These are phyloP conservation scores for Exophiala calicioides DNA, from an alignment of 2,329 filamentous ascomycete genomes.

Conservation along the genomic window DNA sequence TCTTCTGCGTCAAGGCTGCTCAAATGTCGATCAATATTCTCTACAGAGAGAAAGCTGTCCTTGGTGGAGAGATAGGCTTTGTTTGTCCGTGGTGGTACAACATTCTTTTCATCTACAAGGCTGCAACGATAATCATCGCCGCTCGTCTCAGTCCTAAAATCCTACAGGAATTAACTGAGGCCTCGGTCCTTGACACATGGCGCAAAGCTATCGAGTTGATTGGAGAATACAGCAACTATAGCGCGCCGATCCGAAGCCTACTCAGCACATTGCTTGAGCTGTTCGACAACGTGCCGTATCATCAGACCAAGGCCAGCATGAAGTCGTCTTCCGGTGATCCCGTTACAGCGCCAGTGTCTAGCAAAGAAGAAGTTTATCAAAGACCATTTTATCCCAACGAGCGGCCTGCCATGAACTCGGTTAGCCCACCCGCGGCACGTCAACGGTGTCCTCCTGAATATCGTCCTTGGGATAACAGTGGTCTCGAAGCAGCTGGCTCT, in stretches of 20 bases:
- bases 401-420: too few relatives aligned
- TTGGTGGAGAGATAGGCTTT: constrained; percentile 23
- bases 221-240: constrained; percentile 8
- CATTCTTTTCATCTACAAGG: constrained; percentile 40
- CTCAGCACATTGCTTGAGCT: constrained; percentile 10
- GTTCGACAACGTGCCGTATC: constrained; percentile 15
- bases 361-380: too few relatives aligned
- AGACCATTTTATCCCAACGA: too few relatives aligned
- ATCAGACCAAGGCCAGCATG: too few relatives aligned
- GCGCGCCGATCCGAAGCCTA: constrained; percentile 11
- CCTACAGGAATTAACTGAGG: constrained; percentile 11
- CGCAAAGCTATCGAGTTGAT: constrained; percentile 12
- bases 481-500: too few relatives aligned
- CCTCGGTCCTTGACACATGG: constrained; percentile 13
- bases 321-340: too few relatives aligned
- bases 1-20: constrained; percentile 39
- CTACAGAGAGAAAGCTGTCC: constrained; percentile 15
- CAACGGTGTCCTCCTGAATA: too few relatives aligned
- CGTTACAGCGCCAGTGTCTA: too few relatives aligned
- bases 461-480: too few relatives aligned
- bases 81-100: constrained; percentile 42
- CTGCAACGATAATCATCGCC: constrained; percentile 39
- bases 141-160: constrained; percentile 29
- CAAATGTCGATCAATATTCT: constrained; percentile 39
- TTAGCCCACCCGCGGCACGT: too few relatives aligned